These are phyloP conservation scores for Petasospora fabianii DNA, from an alignment of 1,139 yeast species.

Conservation along the genomic window DNA sequence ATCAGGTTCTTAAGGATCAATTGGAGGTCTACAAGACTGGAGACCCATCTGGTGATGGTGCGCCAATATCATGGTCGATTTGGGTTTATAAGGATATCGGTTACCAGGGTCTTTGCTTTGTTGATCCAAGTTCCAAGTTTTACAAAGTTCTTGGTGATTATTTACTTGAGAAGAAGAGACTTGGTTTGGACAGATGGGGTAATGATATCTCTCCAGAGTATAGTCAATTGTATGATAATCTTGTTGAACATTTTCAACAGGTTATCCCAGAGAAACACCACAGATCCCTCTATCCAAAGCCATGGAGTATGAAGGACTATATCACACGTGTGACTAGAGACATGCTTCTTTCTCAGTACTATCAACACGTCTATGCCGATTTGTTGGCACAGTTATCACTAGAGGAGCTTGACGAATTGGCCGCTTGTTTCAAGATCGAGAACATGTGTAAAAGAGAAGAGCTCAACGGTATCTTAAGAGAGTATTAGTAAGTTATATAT, in stretches of 20 bases:
- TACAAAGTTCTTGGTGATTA: conserved; percentile 20
- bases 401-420: conserved; percentile 23
- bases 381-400: conserved; percentile 16
- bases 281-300: conserved; percentile 19
- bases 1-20: conserved; percentile 21
- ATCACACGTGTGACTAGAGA: conserved; percentile 19
- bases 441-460: conserved; percentile 22
- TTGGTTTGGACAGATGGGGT: conserved; percentile 26
- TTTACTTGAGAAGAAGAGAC: conserved; percentile 19
- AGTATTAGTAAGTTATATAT: conserved; percentile 7
- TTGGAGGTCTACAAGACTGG: conserved; percentile 22
- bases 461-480: conserved; percentile 20
- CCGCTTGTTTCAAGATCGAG: conserved; percentile 23
- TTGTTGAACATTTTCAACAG: conserved; percentile 16
- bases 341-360: conserved; percentile 21
- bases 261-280: conserved; percentile 21
- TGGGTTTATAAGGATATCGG: conserved; percentile 26
- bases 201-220: conserved; percentile 20
- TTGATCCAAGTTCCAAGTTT: conserved; percentile 24
- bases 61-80: conserved; percentile 25
- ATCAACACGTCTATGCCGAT: conserved; percentile 23
- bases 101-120: conserved; percentile 22
- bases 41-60: conserved; percentile 24
- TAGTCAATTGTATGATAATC: conserved; percentile 15
- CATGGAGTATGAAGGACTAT: conserved; percentile 16